These are phyloP conservation scores for Arabidopsis suecica DNA, from an alignment of 345 rosid species.

Conservation along the genomic window DNA sequence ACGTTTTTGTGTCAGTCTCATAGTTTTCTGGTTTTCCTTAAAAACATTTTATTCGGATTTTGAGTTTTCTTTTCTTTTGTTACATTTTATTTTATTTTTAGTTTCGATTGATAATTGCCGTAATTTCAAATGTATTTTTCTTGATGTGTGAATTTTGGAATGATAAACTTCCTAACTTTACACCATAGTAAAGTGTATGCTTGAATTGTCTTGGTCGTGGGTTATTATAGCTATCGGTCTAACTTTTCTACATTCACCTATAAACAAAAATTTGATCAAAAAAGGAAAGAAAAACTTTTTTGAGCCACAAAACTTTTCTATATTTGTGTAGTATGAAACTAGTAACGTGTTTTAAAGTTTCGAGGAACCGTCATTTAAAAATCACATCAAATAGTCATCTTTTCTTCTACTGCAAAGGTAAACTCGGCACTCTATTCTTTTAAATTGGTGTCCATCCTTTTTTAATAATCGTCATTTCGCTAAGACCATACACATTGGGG, in stretches of 20 bases:
- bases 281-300: slow-evolving; percentile 6
- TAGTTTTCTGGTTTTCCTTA: neutral
- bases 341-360: slow-evolving; percentile 19
- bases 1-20: slow-evolving; percentile 38
- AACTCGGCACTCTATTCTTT: neutral
- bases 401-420: slow-evolving; percentile 8
- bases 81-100: neutral
- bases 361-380: slow-evolving; percentile 29
- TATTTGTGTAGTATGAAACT: slow-evolving; percentile 6
- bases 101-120: neutral
- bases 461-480: neutral
- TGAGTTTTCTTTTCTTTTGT: neutral
- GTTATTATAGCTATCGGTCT: too few species aligned
- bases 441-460: neutral
- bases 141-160: neutral
- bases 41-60: too few species aligned
- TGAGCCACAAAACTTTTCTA: neutral
- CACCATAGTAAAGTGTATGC: neutral
- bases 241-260: too few species aligned
- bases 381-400: neutral
- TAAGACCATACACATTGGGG: too few species aligned
- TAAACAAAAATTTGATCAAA: neutral
- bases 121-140: neutral
- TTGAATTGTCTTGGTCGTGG: too few species aligned
- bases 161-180: neutral